Conservation (phyloP, 768 basidiomycete genomes). For the Kockovaella imperatae region DNA sequence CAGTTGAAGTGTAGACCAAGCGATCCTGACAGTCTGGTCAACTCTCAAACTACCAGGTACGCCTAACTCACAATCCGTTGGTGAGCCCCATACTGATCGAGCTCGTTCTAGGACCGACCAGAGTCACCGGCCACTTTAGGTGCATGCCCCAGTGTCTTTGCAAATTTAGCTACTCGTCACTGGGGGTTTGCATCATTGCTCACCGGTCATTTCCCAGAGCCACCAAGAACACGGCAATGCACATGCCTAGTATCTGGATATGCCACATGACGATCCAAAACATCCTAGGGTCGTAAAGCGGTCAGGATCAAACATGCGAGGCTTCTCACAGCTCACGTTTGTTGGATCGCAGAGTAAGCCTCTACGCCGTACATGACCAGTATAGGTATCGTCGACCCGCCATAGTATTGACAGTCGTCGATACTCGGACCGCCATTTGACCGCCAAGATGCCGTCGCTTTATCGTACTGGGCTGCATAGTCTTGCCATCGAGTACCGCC, state of each 20-base stretch:
- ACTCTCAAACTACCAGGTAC: neutral
- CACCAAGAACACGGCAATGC: constrained; percentile 21
- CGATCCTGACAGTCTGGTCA: constrained; percentile 3
- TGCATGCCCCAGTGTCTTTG: constrained; percentile 30
- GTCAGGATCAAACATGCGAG: neutral
- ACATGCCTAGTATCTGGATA: constrained; percentile 21
- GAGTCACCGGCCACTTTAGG: constrained; percentile 21
- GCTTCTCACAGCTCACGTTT: neutral
- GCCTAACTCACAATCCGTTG: constrained; percentile 24
- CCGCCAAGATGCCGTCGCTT: neutral
- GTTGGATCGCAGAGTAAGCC: neutral
- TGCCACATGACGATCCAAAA: constrained; percentile 23
- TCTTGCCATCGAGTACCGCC: neutral
- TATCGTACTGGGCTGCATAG: constrained; percentile 10
- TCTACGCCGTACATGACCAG: neutral
- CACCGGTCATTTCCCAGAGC: constrained; percentile 26
- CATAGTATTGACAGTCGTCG: constrained; percentile 17
- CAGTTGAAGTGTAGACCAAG: constrained; percentile 8
- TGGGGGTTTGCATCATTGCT: neutral
- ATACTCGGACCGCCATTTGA: constrained; percentile 11
- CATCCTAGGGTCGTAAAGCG: constrained; percentile 7
- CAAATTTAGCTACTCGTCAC: neutral
- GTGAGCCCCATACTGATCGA: constrained; percentile 31
- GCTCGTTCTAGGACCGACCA: constrained; percentile 28
- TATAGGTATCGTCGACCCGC: constrained; percentile 4